Percentiles rank a stretch among this genome's conserved stretches.
Conservation (phyloP, 73 alveolate species). For the Breviolum minutum region DNA sequence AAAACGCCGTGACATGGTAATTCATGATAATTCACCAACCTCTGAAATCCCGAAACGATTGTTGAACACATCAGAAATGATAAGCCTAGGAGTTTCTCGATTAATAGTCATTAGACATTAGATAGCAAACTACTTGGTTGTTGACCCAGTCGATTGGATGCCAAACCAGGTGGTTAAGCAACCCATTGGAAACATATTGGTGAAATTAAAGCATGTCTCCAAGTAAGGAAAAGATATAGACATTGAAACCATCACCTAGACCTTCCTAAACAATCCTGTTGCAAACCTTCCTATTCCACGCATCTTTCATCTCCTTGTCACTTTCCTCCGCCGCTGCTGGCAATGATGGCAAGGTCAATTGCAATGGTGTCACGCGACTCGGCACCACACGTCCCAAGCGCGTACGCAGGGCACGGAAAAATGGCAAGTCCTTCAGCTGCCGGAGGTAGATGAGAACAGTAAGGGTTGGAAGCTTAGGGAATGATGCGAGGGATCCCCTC, state of each 20-base stretch:
- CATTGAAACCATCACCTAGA: not conserved
- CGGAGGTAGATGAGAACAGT: not conserved
- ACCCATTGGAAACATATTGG: too few relatives aligned
- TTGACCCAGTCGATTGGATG: too few relatives aligned
- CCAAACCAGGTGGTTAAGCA: too few relatives aligned
- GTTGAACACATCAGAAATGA: too few relatives aligned
- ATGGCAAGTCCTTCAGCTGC: conserved; percentile 36
- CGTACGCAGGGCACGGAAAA: conserved; percentile 81
- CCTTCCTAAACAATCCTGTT: not conserved
- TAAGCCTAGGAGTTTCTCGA: too few relatives aligned
- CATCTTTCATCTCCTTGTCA: not conserved
- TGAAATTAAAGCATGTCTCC: too few relatives aligned
- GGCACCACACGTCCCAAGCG: conserved; percentile 49
- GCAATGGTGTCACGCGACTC: conserved; percentile 37
- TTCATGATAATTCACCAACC: too few relatives aligned
- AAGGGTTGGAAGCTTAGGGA: not conserved
- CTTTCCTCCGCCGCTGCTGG: conserved; percentile 52
- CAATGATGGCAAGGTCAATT: conserved; percentile 40
- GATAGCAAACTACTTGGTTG: too few relatives aligned
- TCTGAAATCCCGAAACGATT: too few relatives aligned
- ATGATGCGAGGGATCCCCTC: not conserved
- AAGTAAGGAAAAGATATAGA: not conserved
- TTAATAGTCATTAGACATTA: too few relatives aligned
- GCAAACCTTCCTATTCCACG: not conserved
- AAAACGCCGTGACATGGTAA: too few relatives aligned